phyloP scores from a whole-genome alignment of 2,329 filamentous ascomycete species.

The Trichoderma brevicompactum region DNA sequence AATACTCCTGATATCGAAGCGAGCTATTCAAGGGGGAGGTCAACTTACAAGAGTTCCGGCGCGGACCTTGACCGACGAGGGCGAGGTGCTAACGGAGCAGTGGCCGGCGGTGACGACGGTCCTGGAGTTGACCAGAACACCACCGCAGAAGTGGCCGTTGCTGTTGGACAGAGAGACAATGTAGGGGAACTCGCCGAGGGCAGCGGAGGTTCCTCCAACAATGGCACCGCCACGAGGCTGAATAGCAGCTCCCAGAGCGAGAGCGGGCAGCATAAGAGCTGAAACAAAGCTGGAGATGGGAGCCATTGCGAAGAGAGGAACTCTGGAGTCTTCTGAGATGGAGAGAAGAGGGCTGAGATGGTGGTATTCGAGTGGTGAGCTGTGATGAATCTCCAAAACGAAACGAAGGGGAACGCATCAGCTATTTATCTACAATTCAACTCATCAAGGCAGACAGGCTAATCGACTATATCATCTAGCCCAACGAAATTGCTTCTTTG shows the following conservation, averaged over 20 bases:
- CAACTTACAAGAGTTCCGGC: conserved; percentile 36
- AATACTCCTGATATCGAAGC: not conserved
- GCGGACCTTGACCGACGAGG: conserved; percentile 34
- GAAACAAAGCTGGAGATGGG: conserved; percentile 12
- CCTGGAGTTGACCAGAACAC: conserved; percentile 38
- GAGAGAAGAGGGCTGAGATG: not conserved
- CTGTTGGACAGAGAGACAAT: conserved; percentile 37
- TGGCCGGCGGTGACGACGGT: conserved; percentile 43
- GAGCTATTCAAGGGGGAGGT: not conserved
- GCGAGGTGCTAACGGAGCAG: conserved; percentile 35
- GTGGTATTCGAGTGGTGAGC: not conserved
- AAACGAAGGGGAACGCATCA: not conserved
- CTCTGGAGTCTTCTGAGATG: not conserved
- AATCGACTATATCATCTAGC: not conserved
- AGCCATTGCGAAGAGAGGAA: conserved; percentile 7
- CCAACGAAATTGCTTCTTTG: not conserved
- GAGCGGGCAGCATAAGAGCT: conserved; percentile 25
- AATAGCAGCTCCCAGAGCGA: conserved; percentile 25
- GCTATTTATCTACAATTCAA: conserved; percentile 3
- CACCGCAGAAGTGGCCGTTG: conserved; percentile 38
- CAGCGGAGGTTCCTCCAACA: conserved; percentile 36
- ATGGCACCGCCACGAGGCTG: conserved; percentile 30
- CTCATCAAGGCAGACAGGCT: not conserved
- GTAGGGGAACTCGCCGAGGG: conserved; percentile 40
- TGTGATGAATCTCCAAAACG: conserved; percentile 16